Conservation (phyloP, 2,329 filamentous ascomycete species). For the Plectosphaerella cucumerina region DNA sequence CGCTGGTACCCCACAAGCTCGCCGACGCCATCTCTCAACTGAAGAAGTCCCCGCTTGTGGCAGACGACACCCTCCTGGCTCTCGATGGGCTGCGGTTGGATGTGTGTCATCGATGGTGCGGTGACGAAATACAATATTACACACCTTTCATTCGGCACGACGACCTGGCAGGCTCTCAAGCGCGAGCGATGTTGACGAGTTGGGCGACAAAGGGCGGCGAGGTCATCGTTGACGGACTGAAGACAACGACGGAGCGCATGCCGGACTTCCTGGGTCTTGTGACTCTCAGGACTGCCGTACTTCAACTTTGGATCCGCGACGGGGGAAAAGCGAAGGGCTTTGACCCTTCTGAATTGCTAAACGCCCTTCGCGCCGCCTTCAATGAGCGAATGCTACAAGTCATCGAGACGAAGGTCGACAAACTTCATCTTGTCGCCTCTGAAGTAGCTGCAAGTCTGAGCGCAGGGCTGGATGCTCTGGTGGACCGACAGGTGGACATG, state of each 20-base stretch:
- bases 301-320: constrained; percentile 73
- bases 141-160: constrained; percentile 84
- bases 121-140: constrained; percentile 78
- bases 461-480: constrained; percentile 52
- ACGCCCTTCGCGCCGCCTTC: constrained; percentile 63
- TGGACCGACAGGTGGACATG: constrained; percentile 48
- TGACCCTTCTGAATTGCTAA: constrained; percentile 63
- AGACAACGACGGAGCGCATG: constrained; percentile 54
- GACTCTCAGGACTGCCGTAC: constrained; percentile 62
- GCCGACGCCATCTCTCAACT: constrained; percentile 64
- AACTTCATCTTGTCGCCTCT: constrained; percentile 60
- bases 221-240: constrained; percentile 58
- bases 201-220: constrained; percentile 63
- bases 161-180: constrained; percentile 60
- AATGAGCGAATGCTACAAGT: constrained; percentile 64
- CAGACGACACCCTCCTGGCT: constrained; percentile 61
- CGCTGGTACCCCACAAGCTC: constrained; percentile 68
- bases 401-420: constrained; percentile 58
- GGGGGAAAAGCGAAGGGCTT: constrained; percentile 61
- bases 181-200: constrained; percentile 53
- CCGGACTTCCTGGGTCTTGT: constrained; percentile 66
- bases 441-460: constrained; percentile 60
- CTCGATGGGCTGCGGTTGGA: constrained; percentile 74
- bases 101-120: constrained; percentile 73
- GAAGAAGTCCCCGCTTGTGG: constrained; percentile 67